phyloP scores from a whole-genome alignment of 2,329 filamentous ascomycete genomes.

The Zymoseptoria tritici region DNA sequence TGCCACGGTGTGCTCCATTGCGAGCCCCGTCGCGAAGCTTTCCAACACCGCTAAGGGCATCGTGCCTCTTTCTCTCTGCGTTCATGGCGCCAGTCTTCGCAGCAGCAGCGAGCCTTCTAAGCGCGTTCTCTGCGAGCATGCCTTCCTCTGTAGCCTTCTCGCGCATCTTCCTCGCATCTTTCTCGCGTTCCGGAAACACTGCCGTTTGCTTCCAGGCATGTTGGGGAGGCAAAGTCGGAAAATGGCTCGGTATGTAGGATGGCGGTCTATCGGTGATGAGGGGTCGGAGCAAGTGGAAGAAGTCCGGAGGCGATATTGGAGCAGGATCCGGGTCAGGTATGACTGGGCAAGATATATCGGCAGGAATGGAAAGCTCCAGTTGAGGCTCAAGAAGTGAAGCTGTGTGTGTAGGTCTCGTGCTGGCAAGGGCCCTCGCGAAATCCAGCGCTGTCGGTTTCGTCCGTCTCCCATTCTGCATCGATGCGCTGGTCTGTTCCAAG shows the following conservation, averaged over 20 bases:
- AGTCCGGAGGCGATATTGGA: conserved; percentile 35
- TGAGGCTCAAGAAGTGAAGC: conserved; percentile 36
- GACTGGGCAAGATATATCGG: conserved; percentile 29
- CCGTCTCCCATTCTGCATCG: conserved; percentile 52
- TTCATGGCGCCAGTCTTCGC: conserved; percentile 43
- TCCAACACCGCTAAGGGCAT: conserved; percentile 21
- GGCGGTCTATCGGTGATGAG: conserved; percentile 43
- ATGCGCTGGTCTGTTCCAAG: conserved; percentile 46
- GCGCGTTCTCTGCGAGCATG: conserved; percentile 56
- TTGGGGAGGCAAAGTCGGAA: conserved; percentile 55
- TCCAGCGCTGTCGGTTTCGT: conserved; percentile 51
- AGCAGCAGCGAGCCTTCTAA: conserved; percentile 50
- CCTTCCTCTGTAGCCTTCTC: conserved; percentile 60
- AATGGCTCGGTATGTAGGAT: conserved; percentile 51
- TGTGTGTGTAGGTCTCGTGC: conserved; percentile 27
- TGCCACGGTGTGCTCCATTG: conserved; percentile 20
- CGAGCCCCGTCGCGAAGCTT: conserved; percentile 15
- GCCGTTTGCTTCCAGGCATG: conserved; percentile 57
- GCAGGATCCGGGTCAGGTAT: conserved; percentile 36
- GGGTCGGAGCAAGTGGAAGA: conserved; percentile 45
- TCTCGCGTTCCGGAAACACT: conserved; percentile 52
- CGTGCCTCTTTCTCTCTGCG: conserved; percentile 35
- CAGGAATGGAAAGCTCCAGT: conserved; percentile 32
- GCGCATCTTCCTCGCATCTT: conserved; percentile 46
- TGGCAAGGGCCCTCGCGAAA: conserved; percentile 47